These are phyloP conservation scores for Asterionellopsis glacialis DNA, from an alignment of 108 stramenopile genomes.

Conservation along the genomic window DNA sequence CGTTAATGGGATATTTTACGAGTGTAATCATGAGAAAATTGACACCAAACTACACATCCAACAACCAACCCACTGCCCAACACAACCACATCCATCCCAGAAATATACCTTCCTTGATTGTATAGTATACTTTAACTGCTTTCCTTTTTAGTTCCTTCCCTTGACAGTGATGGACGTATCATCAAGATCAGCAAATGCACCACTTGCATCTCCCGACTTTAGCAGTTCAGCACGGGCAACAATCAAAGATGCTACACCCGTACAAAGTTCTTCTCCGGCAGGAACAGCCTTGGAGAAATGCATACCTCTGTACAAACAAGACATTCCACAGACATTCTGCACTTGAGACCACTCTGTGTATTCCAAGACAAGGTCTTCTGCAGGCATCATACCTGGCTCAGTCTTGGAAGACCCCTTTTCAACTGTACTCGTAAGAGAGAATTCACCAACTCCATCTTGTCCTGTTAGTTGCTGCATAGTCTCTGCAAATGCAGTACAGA, in stretches of 20 bases:
- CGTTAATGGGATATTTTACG: too few species aligned
- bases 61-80: too few species aligned
- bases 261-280: slow-evolving; percentile 2
- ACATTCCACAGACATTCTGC: not conserved
- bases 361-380: not conserved
- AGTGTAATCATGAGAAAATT: too few species aligned
- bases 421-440: too few species aligned
- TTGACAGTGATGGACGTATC: not conserved
- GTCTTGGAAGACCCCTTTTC: too few species aligned
- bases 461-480: not conserved
- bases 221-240: not conserved
- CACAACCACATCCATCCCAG: too few species aligned
- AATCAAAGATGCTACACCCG: not conserved
- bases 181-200: not conserved
- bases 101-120: too few species aligned
- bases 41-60: too few species aligned
- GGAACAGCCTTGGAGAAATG: slow-evolving; percentile 3
- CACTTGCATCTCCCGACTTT: not conserved
- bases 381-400: not conserved
- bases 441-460: not conserved
- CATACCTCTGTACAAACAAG: slow-evolving; percentile 1
- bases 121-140: too few species aligned
- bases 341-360: not conserved
- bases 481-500: slow-evolving; percentile 1
- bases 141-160: too few species aligned